Evolutionary conservation across 2,329 filamentous ascomycete species (phyloP), one percentile per base, ranked within the genome.

Genomic region (Fusarium miscanthi): DNA sequence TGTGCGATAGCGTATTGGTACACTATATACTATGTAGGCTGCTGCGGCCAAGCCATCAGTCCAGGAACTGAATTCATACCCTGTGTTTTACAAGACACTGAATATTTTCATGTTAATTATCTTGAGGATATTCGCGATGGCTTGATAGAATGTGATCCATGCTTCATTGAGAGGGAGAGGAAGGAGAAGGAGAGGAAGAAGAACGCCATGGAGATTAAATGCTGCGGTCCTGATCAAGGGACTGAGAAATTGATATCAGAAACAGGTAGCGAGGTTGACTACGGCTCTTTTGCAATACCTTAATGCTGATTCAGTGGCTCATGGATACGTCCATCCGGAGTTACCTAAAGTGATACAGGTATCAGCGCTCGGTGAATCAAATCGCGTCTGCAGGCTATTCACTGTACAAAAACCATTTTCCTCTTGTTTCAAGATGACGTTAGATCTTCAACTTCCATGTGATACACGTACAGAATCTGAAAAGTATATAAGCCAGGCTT

Each of bases 211-310:
- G 35, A 37, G 5, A 17, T 53, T 8, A 40, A 17, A 53, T 30
- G 19, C 14, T 12, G 3, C 5, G 4, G 3, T 6, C 2, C 17
- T 53, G 7, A 30, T 21, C 6, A 16, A 12, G 23, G 13, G n/a
- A n/a, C 4, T 8, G 5, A 16, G 7, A 13, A 16, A 6, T 0
- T 1, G 3, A 6, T 12, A 19, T n/a, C 8, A 9, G 25, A 14
- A 10, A 16, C 12, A 17, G 25, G 8, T 3, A 31, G 13, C 5
- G 8, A 17, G 13, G 8, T 23, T 23, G 6, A n/a, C 21, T 3
- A 8, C 21, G 11, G 12, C 8, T 9, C 7, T n/a, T 31, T 16
- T 21, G 7, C 21, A 19, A 17, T 10, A 14, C n/a, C n/a, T n/a
- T n/a, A n/a, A 5, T 8, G 1, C 5, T 14, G 11, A 13, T 49